Evolutionary conservation across 2,329 filamentous ascomycete species (phyloP).

Genomic region (Colletotrichum sidae): DNA sequence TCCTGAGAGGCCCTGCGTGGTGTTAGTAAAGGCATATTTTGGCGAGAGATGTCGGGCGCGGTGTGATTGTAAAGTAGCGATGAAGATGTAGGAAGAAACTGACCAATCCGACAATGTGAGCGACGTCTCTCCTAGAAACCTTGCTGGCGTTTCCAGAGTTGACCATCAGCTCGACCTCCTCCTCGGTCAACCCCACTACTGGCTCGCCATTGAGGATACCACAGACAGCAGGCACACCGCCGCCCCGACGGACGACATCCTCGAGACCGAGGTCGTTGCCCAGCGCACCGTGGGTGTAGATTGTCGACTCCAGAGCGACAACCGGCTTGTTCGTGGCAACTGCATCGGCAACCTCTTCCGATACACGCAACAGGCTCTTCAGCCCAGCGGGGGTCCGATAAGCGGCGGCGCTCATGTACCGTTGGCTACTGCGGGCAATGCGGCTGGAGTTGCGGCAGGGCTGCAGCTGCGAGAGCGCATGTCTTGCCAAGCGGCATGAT

Average conservation of each 20-base stretch:
- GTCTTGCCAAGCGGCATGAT: conserved; percentile 30
- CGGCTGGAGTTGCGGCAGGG: conserved; percentile 5
- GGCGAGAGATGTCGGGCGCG: no score
- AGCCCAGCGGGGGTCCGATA: conserved; percentile 44
- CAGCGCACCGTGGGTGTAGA: conserved; percentile 94
- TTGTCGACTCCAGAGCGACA: conserved; percentile 93
- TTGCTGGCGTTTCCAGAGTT: conserved; percentile 77
- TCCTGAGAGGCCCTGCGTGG: conserved; percentile 69
- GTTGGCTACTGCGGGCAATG: conserved; percentile 2
- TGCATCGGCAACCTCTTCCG: conserved; percentile 85
- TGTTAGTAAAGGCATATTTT: conserved; percentile 11
- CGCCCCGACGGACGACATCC: conserved; percentile 81
- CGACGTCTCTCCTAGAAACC: conserved; percentile 87
- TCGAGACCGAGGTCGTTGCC: conserved; percentile 81
- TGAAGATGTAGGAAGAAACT: conserved; percentile 43
- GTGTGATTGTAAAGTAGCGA: conserved; percentile 9
- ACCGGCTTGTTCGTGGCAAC: conserved; percentile 81
- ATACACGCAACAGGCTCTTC: conserved; percentile 71
- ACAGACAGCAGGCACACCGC: conserved; percentile 90
- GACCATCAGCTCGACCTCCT: conserved; percentile 81
- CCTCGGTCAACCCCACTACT: conserved; percentile 78
- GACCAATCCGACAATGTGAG: conserved; percentile 83
- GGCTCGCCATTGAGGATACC: conserved; percentile 88
- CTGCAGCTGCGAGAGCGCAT: conserved; percentile 24
- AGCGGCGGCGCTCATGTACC: conserved; percentile 32